Conservation (phyloP, 768 basidiomycete species). For the Mycena galopus region DNA sequence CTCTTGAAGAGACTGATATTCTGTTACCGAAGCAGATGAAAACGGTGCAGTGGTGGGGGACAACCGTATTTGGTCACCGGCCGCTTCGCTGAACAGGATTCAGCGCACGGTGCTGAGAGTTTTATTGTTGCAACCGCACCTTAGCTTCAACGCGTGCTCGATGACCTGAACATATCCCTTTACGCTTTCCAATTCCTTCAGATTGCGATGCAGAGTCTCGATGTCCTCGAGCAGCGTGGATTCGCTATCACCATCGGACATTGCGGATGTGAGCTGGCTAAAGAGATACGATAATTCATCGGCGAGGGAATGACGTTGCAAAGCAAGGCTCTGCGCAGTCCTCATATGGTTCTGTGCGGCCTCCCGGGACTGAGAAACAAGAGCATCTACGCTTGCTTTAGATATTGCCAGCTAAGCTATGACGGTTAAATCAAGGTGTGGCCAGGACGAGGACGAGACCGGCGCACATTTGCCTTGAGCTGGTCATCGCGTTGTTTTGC, state of each 20-base stretch:
- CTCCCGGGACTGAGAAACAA: conserved; percentile 63
- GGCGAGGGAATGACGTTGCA: conserved; percentile 80
- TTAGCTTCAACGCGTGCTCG: conserved; percentile 76
- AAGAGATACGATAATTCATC: conserved; percentile 83
- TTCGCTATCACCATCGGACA: conserved; percentile 59
- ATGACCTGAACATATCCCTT: conserved; percentile 83
- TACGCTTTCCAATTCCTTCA: conserved; percentile 84
- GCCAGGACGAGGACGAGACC: conserved; percentile 29
- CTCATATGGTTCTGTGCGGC: conserved; percentile 64
- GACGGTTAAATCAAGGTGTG: conserved; percentile 52
- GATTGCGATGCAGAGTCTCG: conserved; percentile 79
- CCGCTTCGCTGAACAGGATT: conserved; percentile 63
- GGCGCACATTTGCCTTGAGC: conserved; percentile 61
- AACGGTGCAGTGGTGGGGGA: conserved; percentile 53
- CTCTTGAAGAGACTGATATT: conserved; percentile 71
- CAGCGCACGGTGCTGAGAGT: not conserved
- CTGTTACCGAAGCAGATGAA: conserved; percentile 60
- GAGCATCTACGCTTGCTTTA: conserved; percentile 56
- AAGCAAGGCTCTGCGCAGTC: conserved; percentile 79
- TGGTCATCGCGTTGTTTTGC: conserved; percentile 56
- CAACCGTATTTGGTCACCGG: conserved; percentile 64
- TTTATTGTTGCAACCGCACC: conserved; percentile 59
- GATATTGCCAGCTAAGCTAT: conserved; percentile 73
- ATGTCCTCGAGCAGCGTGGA: conserved; percentile 86
- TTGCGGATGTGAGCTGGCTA: conserved; percentile 70